phyloP scores from a whole-genome alignment of 805 yeast species.

The Metschnikowia lochheadii region DNA sequence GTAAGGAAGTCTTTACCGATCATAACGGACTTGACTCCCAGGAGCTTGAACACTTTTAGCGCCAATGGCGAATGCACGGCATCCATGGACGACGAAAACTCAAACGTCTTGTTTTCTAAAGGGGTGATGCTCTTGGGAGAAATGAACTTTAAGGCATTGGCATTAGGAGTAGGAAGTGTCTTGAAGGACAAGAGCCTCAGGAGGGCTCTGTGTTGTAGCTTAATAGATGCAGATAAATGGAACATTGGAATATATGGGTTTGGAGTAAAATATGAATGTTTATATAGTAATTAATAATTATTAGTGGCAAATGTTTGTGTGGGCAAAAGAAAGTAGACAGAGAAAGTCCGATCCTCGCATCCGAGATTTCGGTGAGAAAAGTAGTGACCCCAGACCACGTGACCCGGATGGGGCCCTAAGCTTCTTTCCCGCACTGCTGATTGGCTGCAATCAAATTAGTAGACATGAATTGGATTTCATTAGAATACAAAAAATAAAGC shows the following conservation, averaged over 20 bases:
- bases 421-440: slow-evolving; percentile 8
- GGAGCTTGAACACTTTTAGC: slow-evolving; percentile 49
- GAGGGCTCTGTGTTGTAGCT: slow-evolving; percentile 1
- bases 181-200: slow-evolving; percentile 32
- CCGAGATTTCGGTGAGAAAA: slow-evolving; percentile 10
- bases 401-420: background rate
- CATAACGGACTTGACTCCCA: slow-evolving; percentile 68
- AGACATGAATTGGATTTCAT: background rate
- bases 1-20: slow-evolving; percentile 73
- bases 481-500: no score
- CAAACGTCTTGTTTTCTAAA: slow-evolving; percentile 44
- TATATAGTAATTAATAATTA: background rate
- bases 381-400: slow-evolving; percentile 17
- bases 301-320: background rate
- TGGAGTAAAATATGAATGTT: no score
- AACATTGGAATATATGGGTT: background rate
- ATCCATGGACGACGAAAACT: slow-evolving; percentile 49
- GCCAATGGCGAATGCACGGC: slow-evolving; percentile 65
- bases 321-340: background rate
- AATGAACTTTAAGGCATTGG: slow-evolving; percentile 67
- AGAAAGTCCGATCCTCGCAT: slow-evolving; percentile 14
- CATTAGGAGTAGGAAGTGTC: slow-evolving; percentile 66
- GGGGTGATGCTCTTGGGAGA: slow-evolving; percentile 49
- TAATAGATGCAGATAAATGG: background rate
- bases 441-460: slow-evolving; percentile 11